phyloP scores from a whole-genome alignment of 1,139 yeast genomes.

The Hanseniaspora uvarum region DNA sequence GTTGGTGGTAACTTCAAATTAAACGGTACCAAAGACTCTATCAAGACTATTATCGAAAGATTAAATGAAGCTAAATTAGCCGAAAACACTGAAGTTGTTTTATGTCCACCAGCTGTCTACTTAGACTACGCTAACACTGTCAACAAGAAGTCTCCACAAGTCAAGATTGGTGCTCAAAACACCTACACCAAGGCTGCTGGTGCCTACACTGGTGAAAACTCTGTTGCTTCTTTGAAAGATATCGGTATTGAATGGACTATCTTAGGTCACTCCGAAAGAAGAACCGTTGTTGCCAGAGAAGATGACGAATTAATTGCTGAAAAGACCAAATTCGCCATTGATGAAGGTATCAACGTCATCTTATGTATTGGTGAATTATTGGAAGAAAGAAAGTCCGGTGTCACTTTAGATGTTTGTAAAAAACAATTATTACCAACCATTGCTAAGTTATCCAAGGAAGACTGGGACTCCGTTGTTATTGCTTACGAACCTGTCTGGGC shows the following conservation, averaged over 20 bases:
- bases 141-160: constrained; percentile 57
- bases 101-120: constrained; percentile 95
- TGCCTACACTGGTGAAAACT: constrained; percentile 96
- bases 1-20: constrained; percentile 98
- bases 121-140: constrained; percentile 60
- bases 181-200: constrained; percentile 79
- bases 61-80: constrained; percentile 73
- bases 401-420: constrained; percentile 77
- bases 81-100: constrained; percentile 67
- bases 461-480: constrained; percentile 82
- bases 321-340: constrained; percentile 90
- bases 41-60: constrained; percentile 70
- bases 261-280: constrained; percentile 98
- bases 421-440: constrained; percentile 86
- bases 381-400: constrained; percentile 84
- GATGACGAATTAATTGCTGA: constrained; percentile 84
- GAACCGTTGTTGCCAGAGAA: constrained; percentile 75
- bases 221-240: constrained; percentile 81
- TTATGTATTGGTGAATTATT: constrained; percentile 95
- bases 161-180: constrained; percentile 83
- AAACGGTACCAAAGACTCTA: constrained; percentile 88
- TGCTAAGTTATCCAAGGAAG: constrained; percentile 51
- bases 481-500: constrained; percentile 99
- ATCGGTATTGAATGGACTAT: constrained; percentile 91
- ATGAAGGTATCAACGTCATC: constrained; percentile 76